These are phyloP conservation scores for Fraxinus velutina DNA, from an alignment of 305 asterid genomes.

Conservation along the genomic window DNA sequence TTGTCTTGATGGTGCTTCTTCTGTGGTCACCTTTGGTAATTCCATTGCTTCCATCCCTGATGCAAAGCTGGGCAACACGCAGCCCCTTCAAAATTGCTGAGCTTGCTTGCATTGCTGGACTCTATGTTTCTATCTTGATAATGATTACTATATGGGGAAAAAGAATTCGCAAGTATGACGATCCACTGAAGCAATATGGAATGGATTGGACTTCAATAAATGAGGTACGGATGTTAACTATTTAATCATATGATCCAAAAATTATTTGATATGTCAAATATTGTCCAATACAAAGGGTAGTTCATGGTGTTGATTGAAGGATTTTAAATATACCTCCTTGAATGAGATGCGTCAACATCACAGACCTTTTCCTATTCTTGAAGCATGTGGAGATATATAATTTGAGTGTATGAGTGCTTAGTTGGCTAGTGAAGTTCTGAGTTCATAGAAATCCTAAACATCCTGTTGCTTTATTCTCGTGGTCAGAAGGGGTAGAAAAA, in stretches of 20 bases:
- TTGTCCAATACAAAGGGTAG: neutral
- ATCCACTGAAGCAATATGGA: slow-evolving; percentile 80
- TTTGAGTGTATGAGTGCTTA: neutral
- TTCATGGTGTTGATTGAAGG: neutral
- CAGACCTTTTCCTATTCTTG: neutral
- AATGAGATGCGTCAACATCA: neutral
- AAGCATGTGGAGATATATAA: slow-evolving; percentile 23
- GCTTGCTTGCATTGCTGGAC: slow-evolving; percentile 75
- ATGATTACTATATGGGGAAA: slow-evolving; percentile 86
- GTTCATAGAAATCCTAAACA: slow-evolving; percentile 14
- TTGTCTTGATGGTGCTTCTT: slow-evolving; percentile 78
- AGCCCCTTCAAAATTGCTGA: slow-evolving; percentile 61
- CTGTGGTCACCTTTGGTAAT: slow-evolving; percentile 86
- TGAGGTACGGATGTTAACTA: slow-evolving; percentile 46
- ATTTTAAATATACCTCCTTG: neutral
- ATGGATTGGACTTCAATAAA: slow-evolving; percentile 58
- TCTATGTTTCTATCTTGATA: slow-evolving; percentile 58
- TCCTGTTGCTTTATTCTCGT: neutral
- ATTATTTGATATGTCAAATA: neutral
- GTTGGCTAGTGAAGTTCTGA: neutral
- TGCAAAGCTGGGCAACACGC: slow-evolving; percentile 70
- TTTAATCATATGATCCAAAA: slow-evolving; percentile 14
- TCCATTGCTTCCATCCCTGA: slow-evolving; percentile 83
- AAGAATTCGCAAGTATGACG: slow-evolving; percentile 76
- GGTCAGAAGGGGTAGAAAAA: neutral